Evolutionary conservation across 371 early-diverging fungal species (phyloP), one percentile per base, ranked within the genome.

Genomic region (Mortierella sp.): DNA sequence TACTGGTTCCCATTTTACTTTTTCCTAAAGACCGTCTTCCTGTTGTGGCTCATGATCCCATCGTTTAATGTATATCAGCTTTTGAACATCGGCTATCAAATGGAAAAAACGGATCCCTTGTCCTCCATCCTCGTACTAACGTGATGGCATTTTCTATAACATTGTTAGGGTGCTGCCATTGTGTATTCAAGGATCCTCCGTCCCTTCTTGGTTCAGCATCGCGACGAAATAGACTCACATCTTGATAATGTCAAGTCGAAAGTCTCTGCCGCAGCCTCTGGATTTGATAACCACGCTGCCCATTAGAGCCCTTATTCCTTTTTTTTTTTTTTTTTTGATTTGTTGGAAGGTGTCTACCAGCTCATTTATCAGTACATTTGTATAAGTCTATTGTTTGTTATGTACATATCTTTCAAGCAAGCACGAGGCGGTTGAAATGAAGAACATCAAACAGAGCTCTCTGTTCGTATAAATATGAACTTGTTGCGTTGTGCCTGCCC

Each of bases 1-100:
- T 92, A 90, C 84, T 97, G 96, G 96, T 79, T 95, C 78, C 95
- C 96, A 49, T 93, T 97, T 82, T 98, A 96, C 86, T 97, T 92
- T 80, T 78, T 90, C 60, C 85, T 95, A 87, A 98, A 98, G 89
- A 91, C 95, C 19, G 75, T 86, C 15, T 82, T 95, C 60, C 82
- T 97, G 65, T 78, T 96, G 51, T 98, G 92, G 89, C 87, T 97
- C 39, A 80, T 89, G 76, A 69, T 92, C 58, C 96, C 96, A 60
- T 86, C 87, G 66, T 90, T 91, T 73, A 72, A 86, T 66, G 93
- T 92, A 85, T 78, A 86, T 76, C 17, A 11, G n/a, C n/a, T n/a
- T n/a, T n/a, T n/a, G n/a, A n/a, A n/a, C n/a, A n/a, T n/a, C n/a
- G n/a, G n/a, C 49, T 48, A 6, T 41, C 15, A 9, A 23, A 9